A percentile compares a stretch with the other conserved stretches of the same genome.
Conservation (phyloP, 2,329 filamentous ascomycete genomes). For the Cytospora piceicola region DNA sequence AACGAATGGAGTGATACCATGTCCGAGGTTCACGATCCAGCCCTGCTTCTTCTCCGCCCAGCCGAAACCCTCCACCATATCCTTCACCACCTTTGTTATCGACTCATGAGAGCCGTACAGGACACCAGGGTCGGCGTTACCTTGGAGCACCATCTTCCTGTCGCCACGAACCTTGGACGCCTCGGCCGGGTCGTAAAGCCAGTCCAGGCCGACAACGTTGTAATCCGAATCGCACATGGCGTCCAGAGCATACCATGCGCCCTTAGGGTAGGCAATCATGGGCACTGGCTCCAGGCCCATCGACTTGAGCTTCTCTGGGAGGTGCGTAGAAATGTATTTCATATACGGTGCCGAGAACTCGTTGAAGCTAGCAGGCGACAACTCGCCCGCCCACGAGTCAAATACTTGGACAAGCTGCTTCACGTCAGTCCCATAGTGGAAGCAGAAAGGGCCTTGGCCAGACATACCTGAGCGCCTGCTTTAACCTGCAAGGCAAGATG, state of each 20-base stretch:
- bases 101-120: slow-evolving; percentile 82
- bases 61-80: slow-evolving; percentile 85
- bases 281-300: slow-evolving; percentile 80
- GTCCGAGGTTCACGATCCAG: slow-evolving; percentile 96
- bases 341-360: slow-evolving; percentile 87
- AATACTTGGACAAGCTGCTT: slow-evolving; percentile 87
- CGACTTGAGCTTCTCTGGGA: slow-evolving; percentile 75
- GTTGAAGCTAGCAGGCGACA: slow-evolving; percentile 82
- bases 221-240: slow-evolving; percentile 87
- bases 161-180: slow-evolving; percentile 79
- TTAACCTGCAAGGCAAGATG: slow-evolving; percentile 90
- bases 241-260: slow-evolving; percentile 93
- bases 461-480: slow-evolving; percentile 80
- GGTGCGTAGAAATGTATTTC: slow-evolving; percentile 76
- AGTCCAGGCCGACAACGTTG: slow-evolving; percentile 92
- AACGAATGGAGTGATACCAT: slow-evolving; percentile 94
- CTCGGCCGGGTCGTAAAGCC: slow-evolving; percentile 86
- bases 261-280: slow-evolving; percentile 98
- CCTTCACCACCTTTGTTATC: slow-evolving; percentile 80
- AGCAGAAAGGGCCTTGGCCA: not conserved
- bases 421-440: slow-evolving; percentile 24
- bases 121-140: slow-evolving; percentile 93
- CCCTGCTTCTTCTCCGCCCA: slow-evolving; percentile 77
- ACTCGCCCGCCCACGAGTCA: slow-evolving; percentile 96
- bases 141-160: slow-evolving; percentile 79